Percentiles rank a stretch among this genome's conserved stretches.
phyloP scores from a whole-genome alignment of 345 rosid species.

The Citropsis articulata region DNA sequence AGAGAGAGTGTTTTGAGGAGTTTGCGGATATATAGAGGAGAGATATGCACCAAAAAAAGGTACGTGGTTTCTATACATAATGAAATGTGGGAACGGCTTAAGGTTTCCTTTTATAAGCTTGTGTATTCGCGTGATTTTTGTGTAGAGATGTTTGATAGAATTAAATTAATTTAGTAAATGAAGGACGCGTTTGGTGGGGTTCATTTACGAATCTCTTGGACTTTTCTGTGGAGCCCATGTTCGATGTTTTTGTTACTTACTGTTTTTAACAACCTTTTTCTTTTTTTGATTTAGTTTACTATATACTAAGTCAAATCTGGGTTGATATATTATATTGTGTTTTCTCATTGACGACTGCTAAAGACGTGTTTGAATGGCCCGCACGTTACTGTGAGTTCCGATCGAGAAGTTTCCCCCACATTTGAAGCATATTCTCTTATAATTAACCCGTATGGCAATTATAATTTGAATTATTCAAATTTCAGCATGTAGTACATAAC shows the following conservation, averaged over 20 bases:
- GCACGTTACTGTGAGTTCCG: not conserved
- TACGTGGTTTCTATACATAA: constrained; percentile 1
- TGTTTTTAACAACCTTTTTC: no score
- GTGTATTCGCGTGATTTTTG: not conserved
- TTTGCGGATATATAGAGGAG: not conserved
- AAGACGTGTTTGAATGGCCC: constrained; percentile 12
- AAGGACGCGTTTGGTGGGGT: constrained; percentile 4
- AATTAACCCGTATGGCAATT: no score
- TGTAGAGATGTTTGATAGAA: not conserved
- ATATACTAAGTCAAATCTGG: not conserved
- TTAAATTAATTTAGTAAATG: not conserved
- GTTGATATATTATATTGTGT: not conserved
- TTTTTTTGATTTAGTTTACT: not conserved
- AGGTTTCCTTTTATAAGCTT: not conserved
- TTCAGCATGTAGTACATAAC: not conserved
- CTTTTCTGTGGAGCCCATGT: not conserved
- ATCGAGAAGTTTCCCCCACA: not conserved
- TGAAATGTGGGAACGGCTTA: not conserved
- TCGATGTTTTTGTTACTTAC: not conserved
- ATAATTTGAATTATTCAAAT: not conserved
- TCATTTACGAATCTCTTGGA: constrained; percentile 1
- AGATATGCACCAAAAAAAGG: not conserved
- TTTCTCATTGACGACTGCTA: not conserved
- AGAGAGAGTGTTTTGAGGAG: constrained; percentile 1
- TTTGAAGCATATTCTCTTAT: not conserved